Conservation (phyloP, 495 filamentous ascomycete species). For the Aspergillus diversus region DNA sequence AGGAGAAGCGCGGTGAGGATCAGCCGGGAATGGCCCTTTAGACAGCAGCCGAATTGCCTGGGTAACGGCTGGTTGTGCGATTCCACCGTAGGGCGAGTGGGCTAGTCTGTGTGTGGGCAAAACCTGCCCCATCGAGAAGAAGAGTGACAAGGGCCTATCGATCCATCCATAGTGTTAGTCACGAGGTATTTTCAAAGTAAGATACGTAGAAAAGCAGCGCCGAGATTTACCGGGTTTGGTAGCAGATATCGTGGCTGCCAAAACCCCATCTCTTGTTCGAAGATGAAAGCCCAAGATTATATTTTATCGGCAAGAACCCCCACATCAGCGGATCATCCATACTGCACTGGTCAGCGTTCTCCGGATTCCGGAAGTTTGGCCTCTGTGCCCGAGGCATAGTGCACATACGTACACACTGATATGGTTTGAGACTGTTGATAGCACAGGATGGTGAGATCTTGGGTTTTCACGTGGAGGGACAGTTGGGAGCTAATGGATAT, state of each 20-base stretch:
- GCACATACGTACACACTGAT: slow-evolving; percentile 84
- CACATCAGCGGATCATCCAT: slow-evolving; percentile 94
- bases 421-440: slow-evolving; percentile 82
- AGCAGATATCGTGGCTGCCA: slow-evolving; percentile 93
- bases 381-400: slow-evolving; percentile 20
- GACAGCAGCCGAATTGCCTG: slow-evolving; percentile 85
- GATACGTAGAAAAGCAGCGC: not conserved
- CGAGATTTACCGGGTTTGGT: slow-evolving; percentile 39
- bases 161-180: slow-evolving; percentile 25
- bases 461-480: not conserved
- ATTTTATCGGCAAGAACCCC: slow-evolving; percentile 77
- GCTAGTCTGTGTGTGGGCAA: slow-evolving; percentile 82
- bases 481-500: not conserved
- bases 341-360: slow-evolving; percentile 54
- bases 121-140: slow-evolving; percentile 87
- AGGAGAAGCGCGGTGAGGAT: slow-evolving; percentile 40
- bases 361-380: slow-evolving; percentile 10
- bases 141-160: slow-evolving; percentile 57
- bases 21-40: slow-evolving; percentile 56
- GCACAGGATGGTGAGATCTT: slow-evolving; percentile 21
- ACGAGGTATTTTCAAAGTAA: not conserved
- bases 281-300: slow-evolving; percentile 61
- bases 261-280: slow-evolving; percentile 82
- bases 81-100: slow-evolving; percentile 69
- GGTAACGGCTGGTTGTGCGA: slow-evolving; percentile 88